Percentiles rank a stretch among this genome's conserved stretches.
Evolutionary conservation across 176 grass and related monocot genomes (phyloP).

Genomic region (Dendrocalamus sinicus): DNA sequence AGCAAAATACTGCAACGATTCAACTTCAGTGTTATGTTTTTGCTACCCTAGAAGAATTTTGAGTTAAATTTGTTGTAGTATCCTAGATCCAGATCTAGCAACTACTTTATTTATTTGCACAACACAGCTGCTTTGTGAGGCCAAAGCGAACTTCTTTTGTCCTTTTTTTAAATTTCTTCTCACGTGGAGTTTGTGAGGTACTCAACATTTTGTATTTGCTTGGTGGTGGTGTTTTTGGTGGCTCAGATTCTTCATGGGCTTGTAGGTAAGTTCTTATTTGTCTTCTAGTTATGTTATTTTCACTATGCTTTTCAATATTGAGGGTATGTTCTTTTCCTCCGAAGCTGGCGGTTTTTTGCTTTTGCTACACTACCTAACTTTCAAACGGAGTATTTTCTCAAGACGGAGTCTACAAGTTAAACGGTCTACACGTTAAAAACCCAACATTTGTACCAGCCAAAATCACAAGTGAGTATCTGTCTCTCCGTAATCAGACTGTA

Average conservation of each 20-base stretch:
- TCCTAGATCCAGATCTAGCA: background rate
- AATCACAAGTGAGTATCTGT: too few species aligned
- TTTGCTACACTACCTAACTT: too few species aligned
- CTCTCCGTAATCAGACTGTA: too few species aligned
- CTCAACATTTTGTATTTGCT: conserved; percentile 37
- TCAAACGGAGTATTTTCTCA: too few species aligned
- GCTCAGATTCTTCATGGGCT: conserved; percentile 58
- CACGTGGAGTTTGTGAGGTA: background rate
- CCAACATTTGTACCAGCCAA: too few species aligned
- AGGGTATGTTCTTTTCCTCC: too few species aligned
- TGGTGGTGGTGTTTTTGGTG: background rate
- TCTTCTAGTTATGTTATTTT: background rate
- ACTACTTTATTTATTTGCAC: background rate
- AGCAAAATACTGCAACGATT: conserved; percentile 10
- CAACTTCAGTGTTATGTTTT: background rate
- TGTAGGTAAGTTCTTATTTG: conserved; percentile 25
- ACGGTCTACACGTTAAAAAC: too few species aligned
- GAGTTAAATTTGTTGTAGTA: background rate
- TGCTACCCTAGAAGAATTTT: background rate
- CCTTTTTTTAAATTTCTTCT: too few species aligned
- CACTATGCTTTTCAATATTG: background rate
- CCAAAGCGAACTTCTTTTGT: background rate
- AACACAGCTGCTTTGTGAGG: too few species aligned
- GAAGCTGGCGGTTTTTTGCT: too few species aligned
- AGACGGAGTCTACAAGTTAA: too few species aligned